Conservation (phyloP, 768 basidiomycete species). For the Infundibulicybe gibba region DNA sequence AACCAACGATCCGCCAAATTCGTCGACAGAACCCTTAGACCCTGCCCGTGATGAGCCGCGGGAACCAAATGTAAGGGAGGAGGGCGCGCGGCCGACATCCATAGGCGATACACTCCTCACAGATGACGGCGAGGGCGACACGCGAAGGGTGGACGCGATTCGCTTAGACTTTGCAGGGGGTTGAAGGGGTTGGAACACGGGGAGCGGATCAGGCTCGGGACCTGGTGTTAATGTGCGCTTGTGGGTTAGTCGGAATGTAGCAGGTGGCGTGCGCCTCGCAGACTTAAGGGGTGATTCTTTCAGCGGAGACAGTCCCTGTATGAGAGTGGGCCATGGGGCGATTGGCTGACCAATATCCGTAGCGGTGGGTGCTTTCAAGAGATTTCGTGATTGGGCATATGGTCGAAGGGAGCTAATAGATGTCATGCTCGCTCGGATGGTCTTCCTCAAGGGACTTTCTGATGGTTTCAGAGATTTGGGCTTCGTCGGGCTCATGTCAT, state of each 20-base stretch:
- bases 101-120: constrained; percentile 18
- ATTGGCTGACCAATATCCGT: constrained; percentile 15
- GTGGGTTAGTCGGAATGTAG: constrained; percentile 35
- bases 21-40: constrained; percentile 7
- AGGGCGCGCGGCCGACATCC: constrained; percentile 26
- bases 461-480: constrained; percentile 18
- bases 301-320: constrained; percentile 3
- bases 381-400: constrained; percentile 25
- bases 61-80: constrained; percentile 34
- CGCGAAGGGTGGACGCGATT: constrained; percentile 7
- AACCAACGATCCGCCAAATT: constrained; percentile 9
- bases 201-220: constrained; percentile 54
- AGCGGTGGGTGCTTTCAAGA: constrained; percentile 7
- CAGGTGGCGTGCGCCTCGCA: constrained; percentile 6
- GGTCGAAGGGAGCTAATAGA: constrained; percentile 25
- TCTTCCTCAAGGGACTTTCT: constrained; percentile 35
- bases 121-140: constrained; percentile 19
- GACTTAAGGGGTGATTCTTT: constrained; percentile 19
- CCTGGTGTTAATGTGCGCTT: constrained; percentile 55
- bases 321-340: constrained; percentile 9
- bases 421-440: constrained; percentile 28
- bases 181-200: constrained; percentile 55
- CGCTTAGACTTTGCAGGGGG: constrained; percentile 35
- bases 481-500: constrained; percentile 25
- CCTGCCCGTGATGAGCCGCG: constrained; percentile 19